These are phyloP conservation scores for Anthoceros angustus DNA, from an alignment of 225 moss, liverwort and hornwort species.

Conservation along the genomic window DNA sequence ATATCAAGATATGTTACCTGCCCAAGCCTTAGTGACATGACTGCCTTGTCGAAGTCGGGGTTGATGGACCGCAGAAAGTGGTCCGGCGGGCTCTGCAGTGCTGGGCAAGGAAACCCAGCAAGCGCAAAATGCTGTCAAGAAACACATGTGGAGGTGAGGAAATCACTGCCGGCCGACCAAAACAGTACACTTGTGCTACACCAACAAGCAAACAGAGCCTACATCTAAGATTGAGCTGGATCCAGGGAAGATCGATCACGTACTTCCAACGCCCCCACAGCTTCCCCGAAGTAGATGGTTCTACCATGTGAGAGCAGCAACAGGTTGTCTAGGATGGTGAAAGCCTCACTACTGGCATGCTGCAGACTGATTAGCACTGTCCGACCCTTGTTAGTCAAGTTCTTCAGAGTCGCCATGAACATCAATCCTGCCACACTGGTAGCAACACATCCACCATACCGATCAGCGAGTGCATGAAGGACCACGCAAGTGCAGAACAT, in stretches of 20 bases:
- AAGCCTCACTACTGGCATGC: conserved; percentile 32
- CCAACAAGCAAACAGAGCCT: too few species aligned
- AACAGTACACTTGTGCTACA: too few species aligned
- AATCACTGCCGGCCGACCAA: too few species aligned
- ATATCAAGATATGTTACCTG: conserved; percentile 15
- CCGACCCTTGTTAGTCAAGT: conserved; percentile 19
- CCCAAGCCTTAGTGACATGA: conserved; percentile 24
- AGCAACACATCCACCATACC: background rate
- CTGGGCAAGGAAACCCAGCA: conserved; percentile 31
- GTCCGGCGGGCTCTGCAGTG: conserved; percentile 33
- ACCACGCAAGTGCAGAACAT: background rate
- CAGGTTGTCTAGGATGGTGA: conserved; percentile 28
- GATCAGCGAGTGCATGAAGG: too few species aligned
- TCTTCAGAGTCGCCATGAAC: conserved; percentile 32
- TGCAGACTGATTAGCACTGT: conserved; percentile 28
- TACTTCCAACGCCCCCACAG: conserved; percentile 34
- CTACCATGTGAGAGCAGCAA: conserved; percentile 34
- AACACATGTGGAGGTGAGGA: too few species aligned
- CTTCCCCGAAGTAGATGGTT: conserved; percentile 31
- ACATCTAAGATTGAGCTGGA: background rate
- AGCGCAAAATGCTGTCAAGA: conserved; percentile 31
- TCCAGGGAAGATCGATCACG: background rate
- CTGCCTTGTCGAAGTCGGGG: conserved; percentile 30
- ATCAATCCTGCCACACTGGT: conserved; percentile 32
- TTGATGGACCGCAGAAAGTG: conserved; percentile 34